Base-by-base conservation (phyloP, 225 moss, liverwort and hornwort genomes). In the Polytrichum formosum region DNA sequence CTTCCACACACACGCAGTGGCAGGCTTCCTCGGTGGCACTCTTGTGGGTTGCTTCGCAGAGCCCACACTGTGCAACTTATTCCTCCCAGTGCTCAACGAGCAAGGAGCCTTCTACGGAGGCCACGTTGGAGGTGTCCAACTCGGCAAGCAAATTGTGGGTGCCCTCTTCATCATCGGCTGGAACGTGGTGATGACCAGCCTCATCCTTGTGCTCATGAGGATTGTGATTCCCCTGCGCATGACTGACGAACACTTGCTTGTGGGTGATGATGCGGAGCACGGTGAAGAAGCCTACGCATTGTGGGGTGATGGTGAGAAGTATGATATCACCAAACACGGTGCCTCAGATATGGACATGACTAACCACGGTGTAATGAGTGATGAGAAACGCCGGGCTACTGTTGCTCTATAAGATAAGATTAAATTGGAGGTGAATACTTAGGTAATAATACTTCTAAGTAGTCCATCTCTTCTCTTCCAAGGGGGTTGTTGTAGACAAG, bases 1-100 rank as follows among this genome's bases (percentile, higher is more conserved):
- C 4, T 82, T 85, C 18, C 85, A 85, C 29, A 85, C 85, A 8
- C 85, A 85, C 64, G 85, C 85, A 5, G 85, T 85, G 46, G 85
- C 85, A 0, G 85, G 85, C 5, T 74, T 74, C 55, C 5, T 82
- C 1, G 85, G 85, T 0, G 85, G 85, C 0, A 0, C 75, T 0
- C 26, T 82, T 0, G 82, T 78, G 0, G 82, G 85, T 0, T 82
- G 76, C 72, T 67, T 85, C 1, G 85, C 76, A 17, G 85, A 85
- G 72, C 82, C 82, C 3, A 77, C 82, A 2, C 69, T 85, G 1
- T 85, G 85, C 29, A 70, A 85, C 23, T 85, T 74, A 31, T 85
- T 82, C 4, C 63, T 85, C 22, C 79, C 82, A 2, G 71, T 85
- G 8, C 56, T 76, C 0, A 0, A 26, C 5, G 0, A 75, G 0